A percentile compares a stretch with the other conserved stretches of the same genome.
Evolutionary conservation across 2,329 filamentous ascomycete species (phyloP).

Genomic region (Tolypocladium amazonense): DNA sequence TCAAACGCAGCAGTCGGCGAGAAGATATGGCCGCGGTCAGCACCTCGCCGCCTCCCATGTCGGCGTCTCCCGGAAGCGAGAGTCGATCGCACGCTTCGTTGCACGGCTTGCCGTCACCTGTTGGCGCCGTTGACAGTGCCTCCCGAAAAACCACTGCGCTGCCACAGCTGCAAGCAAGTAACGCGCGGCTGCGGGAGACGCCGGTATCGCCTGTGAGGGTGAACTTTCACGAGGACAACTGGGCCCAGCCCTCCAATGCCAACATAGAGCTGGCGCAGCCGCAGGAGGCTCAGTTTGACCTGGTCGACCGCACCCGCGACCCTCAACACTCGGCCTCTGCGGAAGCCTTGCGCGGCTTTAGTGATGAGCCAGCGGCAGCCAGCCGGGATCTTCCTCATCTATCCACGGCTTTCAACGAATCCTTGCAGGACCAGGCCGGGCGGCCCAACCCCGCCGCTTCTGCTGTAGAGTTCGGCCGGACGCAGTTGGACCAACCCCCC

Average conservation of each 20-base stretch:
- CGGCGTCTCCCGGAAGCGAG: constrained; percentile 15
- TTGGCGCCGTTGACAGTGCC: constrained; percentile 9
- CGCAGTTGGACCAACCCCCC: constrained; percentile 7
- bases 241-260: constrained; percentile 40
- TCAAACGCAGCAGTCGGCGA: background rate
- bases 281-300: constrained; percentile 12
- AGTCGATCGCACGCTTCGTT: constrained; percentile 6
- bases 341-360: background rate
- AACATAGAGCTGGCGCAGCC: constrained; percentile 34
- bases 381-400: background rate
- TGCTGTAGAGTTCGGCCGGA: constrained; percentile 7
- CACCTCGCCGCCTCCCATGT: constrained; percentile 21
- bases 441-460: constrained; percentile 3
- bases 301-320: constrained; percentile 5
- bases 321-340: background rate
- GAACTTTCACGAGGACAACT: constrained; percentile 42
- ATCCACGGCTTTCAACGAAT: background rate
- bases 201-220: constrained; percentile 47
- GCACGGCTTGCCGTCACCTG: constrained; percentile 1
- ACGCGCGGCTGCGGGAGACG: constrained; percentile 35
- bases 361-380: background rate
- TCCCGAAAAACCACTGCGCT: constrained; percentile 26
- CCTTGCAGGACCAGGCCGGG: background rate
- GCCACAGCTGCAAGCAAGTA: constrained; percentile 11
- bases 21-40: constrained; percentile 22